phyloP scores from a whole-genome alignment of 805 yeast species.

The Millerago galiae region DNA sequence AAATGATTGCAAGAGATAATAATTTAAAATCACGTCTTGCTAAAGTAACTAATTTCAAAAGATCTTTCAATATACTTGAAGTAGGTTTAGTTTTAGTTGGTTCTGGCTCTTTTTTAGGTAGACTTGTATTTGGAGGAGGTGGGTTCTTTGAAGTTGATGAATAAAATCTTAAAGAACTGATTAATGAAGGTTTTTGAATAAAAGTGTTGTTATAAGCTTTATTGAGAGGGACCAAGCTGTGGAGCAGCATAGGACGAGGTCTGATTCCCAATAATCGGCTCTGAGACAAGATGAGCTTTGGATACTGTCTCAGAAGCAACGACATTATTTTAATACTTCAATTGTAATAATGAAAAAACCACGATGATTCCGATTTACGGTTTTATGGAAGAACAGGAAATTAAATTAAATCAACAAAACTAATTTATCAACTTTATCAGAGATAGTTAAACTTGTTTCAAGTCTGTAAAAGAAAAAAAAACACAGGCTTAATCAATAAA shows the following conservation, averaged over 20 bases:
- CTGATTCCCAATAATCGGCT: background rate
- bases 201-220: background rate
- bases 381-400: no score
- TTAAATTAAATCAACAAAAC: no score
- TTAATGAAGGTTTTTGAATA: background rate
- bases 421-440: no score
- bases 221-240: background rate
- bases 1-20: conserved; percentile 34
- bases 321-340: background rate
- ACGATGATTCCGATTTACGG: no score
- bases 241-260: background rate
- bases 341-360: no score
- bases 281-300: background rate
- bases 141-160: background rate
- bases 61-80: conserved; percentile 14
- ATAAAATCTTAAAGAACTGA: background rate
- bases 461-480: no score
- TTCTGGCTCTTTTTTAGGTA: background rate
- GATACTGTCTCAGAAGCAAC: conserved; percentile 1
- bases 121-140: background rate
- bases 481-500: no score
- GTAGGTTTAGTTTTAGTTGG: background rate
- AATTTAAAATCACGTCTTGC: conserved; percentile 41
- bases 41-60: conserved; percentile 34
- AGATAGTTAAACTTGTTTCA: background rate